phyloP scores from a whole-genome alignment of 192 early-diverging fungal species.

The Coemansia aciculifera region DNA sequence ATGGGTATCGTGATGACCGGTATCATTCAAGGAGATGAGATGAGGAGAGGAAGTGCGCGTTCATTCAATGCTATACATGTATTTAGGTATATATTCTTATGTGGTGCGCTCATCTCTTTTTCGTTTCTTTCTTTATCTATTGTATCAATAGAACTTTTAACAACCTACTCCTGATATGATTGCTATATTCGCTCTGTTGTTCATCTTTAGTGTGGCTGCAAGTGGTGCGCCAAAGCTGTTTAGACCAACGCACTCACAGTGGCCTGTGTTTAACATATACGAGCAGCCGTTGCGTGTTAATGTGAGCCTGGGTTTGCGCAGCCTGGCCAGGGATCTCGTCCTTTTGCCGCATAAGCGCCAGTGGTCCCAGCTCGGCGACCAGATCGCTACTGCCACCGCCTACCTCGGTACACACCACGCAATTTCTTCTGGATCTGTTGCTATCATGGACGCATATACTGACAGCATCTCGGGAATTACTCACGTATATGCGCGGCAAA shows the following conservation, averaged over 20 bases:
- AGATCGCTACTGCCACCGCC: slow-evolving; percentile 8
- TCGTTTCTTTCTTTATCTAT: background rate
- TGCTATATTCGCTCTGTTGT: background rate
- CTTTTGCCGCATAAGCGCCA: background rate
- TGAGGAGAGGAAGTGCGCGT: background rate
- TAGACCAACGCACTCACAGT: background rate
- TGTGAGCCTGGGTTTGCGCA: background rate
- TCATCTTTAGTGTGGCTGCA: background rate
- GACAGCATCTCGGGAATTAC: slow-evolving; percentile 73
- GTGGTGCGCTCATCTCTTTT: background rate
- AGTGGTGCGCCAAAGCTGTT: background rate
- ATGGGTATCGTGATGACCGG: slow-evolving; percentile 5
- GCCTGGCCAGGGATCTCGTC: background rate
- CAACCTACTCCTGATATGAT: background rate
- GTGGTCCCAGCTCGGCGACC: background rate
- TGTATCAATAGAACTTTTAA: background rate
- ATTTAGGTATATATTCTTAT: background rate
- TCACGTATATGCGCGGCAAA: slow-evolving; percentile 84
- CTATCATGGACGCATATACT: slow-evolving; percentile 68
- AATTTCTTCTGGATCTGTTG: slow-evolving; percentile 16
- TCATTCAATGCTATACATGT: background rate
- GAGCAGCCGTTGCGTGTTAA: slow-evolving; percentile 9
- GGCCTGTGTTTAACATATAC: slow-evolving; percentile 1
- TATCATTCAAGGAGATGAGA: background rate
- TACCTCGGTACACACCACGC: slow-evolving; percentile 16